Conservation (phyloP, 2,329 filamentous ascomycete species). For the Ceratocystis destructans region DNA sequence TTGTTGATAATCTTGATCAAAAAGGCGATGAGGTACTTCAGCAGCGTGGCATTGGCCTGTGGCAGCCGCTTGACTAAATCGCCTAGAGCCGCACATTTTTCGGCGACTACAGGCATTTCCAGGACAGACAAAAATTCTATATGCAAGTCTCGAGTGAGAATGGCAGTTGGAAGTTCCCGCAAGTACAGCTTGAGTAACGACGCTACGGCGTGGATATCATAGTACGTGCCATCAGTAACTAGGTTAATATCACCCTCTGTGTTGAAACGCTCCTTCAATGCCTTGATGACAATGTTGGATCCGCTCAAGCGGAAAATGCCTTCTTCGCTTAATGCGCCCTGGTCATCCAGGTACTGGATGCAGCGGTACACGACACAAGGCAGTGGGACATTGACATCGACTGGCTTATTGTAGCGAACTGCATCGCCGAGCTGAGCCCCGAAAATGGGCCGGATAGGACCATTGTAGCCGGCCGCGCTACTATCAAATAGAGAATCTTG, state of each 20-base stretch:
- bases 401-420: conserved; percentile 63
- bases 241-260: conserved; percentile 82
- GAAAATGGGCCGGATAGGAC: conserved; percentile 59
- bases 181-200: conserved; percentile 89
- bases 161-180: conserved; percentile 78
- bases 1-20: conserved; percentile 88
- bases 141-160: conserved; percentile 81
- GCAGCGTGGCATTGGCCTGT: conserved; percentile 61
- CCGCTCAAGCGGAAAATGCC: conserved; percentile 94
- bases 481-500: conserved; percentile 41
- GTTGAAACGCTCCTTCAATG: conserved; percentile 85
- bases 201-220: conserved; percentile 92
- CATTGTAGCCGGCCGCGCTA: conserved; percentile 34
- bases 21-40: conserved; percentile 77
- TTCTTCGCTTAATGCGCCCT: conserved; percentile 72
- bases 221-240: conserved; percentile 66
- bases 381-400: conserved; percentile 58
- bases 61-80: conserved; percentile 70
- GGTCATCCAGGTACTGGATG: conserved; percentile 78
- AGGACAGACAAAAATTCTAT: conserved; percentile 75
- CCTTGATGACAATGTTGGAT: conserved; percentile 90
- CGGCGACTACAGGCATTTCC: conserved; percentile 58
- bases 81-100: conserved; percentile 66
- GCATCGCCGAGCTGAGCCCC: conserved; percentile 76
- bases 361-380: conserved; percentile 92